phyloP scores from a whole-genome alignment of 495 filamentous ascomycete genomes.

The Mycothermus thermophilus region DNA sequence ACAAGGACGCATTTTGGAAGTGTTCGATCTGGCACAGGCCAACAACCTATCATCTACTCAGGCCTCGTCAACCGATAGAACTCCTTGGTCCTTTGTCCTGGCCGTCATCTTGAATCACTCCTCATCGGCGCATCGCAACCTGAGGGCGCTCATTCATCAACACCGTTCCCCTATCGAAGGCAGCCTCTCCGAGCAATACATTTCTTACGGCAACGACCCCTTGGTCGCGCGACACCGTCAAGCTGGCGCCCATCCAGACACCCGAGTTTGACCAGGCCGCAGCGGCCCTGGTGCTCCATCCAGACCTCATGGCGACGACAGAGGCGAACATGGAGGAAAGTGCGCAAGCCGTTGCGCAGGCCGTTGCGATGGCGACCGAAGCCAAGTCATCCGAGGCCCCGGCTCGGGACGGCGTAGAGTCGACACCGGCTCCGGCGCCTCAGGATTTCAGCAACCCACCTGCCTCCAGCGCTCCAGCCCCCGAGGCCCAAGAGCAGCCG shows the following conservation, averaged over 20 bases:
- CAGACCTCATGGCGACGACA: slow-evolving; percentile 16
- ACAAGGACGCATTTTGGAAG: no score
- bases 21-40: no score
- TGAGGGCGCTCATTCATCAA: no score
- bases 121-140: no score
- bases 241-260: slow-evolving; percentile 23
- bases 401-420: slow-evolving; percentile 36
- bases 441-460: slow-evolving; percentile 31
- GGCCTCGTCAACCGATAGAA: no score
- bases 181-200: no score
- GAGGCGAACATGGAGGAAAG: slow-evolving; percentile 30
- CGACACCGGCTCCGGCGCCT: slow-evolving; percentile 20
- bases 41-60: no score
- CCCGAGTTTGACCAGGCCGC: slow-evolving; percentile 17
- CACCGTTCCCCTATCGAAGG: no score
- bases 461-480: slow-evolving; percentile 47
- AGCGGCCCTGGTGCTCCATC: slow-evolving; percentile 15
- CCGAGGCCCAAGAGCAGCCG: slow-evolving; percentile 48
- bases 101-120: no score
- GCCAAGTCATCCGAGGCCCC: slow-evolving; percentile 36
- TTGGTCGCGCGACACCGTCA: slow-evolving; percentile 10
- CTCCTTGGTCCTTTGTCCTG: no score
- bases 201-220: no score
- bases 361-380: slow-evolving; percentile 25
- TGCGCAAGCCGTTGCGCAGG: slow-evolving; percentile 23